Evolutionary conservation across 805 yeast genomes (phyloP), one percentile per base, ranked within the genome.

Genomic region (Metschnikowia dekortorum): DNA sequence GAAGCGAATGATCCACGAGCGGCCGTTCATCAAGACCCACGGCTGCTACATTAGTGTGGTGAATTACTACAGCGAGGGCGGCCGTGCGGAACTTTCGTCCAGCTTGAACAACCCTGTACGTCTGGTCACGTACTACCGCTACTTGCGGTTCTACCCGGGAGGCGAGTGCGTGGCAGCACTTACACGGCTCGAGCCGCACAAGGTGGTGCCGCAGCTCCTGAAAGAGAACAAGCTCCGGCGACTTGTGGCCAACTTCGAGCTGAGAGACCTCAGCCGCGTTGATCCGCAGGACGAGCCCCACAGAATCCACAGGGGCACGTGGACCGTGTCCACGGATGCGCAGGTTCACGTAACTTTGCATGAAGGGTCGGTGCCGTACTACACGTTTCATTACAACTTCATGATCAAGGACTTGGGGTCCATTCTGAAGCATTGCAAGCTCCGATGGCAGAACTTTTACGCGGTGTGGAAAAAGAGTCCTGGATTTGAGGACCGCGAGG

Each of bases 31-130:
- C 33, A 85, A 92, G 60, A 88, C 81, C 64, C 74, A 82, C 48
- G 99, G 99, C 1, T 76, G 89, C 16, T 92, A 92, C 59, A 87
- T 92, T 22, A 84, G 96, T 59, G 87, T 84, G 16, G 87, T 91
- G 46, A 87, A 87, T 53, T 91, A 90, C 66, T 80, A 86, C 57
- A 78, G 96, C 48, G 89, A 87, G 60, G 97, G 97, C 35, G 85
- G 87, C 2, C 76, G 83, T 46, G 78, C 82, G 8, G 87, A 81
- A 55, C 79, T 83, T 41, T 80, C 87, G 0, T 73, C 74, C 31
- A 76, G 87, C 6, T 82, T 94, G 85, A 67, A 76, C 40, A 81
- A 82, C 53, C 97, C 97, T 1, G 80, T 87, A 18, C 82, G 88
- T 57, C 82, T 89, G 63, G 87, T 92, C 38, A 88, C 97, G 0